Base-by-base conservation (phyloP, 1,284 basidiomycete genomes). In the Paramarasmius palmivorus region DNA sequence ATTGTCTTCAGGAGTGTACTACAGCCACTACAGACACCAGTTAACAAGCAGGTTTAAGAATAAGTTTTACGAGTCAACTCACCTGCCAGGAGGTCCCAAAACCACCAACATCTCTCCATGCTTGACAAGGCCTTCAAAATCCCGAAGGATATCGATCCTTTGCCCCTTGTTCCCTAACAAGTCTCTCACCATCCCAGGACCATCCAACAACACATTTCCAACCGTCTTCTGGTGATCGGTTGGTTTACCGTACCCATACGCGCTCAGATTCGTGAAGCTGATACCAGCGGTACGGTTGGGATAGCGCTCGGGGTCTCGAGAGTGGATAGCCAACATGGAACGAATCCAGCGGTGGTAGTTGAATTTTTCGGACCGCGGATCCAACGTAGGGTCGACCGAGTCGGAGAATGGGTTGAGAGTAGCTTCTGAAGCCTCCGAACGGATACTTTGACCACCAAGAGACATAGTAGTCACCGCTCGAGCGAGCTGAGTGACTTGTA, bases 1-100 rank as follows among this genome's bases (percentile, higher is more conserved):
- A 84, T 74, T 10, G 78, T 74, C 64, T 83, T 83, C 55, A 83
- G 70, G 56, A 84, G 69, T 0, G 80, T 79, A 3, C 79, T 73
- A 62, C 81, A 83, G 9, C 81, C 81, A 55, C 71, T 70, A 54
- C 5, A 29, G n/a, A 23, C 12, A 29, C 19, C 14, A 17, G 15
- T 22, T 37, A 9, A n/a, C 7, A 1, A 47, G n/a, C 37, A 20
- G 20, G 2, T 2, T 15, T 2, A 36, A 49, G 22, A 19, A 10
- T 14, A 26, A 12, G 22, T 9, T 34, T 5, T 17, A 41, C 10
- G 32, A 7, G 36, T 32, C 8, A 15, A 53, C 57, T 25, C 37
- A 66, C 64, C 63, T 66, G 54, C 65, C 79, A 10, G 80, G 79
- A 50, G 76, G 75, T 34, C 79, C 79, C 4, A 83, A 73, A 1